These are phyloP conservation scores for Euphorbia lathyris DNA, from an alignment of 345 rosid species.

Conservation along the genomic window DNA sequence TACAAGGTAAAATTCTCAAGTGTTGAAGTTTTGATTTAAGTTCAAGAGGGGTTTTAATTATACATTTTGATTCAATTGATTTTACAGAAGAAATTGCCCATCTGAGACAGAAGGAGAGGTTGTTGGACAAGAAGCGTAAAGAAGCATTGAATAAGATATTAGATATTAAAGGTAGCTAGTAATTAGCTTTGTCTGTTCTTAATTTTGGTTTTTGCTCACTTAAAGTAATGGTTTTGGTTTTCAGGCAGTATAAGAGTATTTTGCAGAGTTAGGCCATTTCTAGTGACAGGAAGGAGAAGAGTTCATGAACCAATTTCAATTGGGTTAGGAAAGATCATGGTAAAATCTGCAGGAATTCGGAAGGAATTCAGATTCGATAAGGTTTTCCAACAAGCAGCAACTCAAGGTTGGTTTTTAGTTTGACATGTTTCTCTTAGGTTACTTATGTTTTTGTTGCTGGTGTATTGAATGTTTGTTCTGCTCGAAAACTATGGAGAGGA, in stretches of 20 bases:
- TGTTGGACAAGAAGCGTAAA: conserved; percentile 56
- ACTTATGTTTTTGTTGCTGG: conserved; percentile 8
- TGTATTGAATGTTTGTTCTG: conserved; percentile 37
- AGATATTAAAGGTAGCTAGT: conserved; percentile 64
- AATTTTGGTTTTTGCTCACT: neutral
- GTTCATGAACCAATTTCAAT: conserved; percentile 45
- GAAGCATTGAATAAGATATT: conserved; percentile 62
- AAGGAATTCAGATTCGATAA: conserved; percentile 78
- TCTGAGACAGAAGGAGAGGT: conserved; percentile 54
- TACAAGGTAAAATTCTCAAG: conserved; percentile 48
- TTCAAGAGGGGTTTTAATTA: neutral
- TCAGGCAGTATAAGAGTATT: conserved; percentile 85
- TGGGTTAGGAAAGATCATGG: conserved; percentile 42
- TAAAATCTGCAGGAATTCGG: conserved; percentile 49
- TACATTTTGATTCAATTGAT: conserved; percentile 17
- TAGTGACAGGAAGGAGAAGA: conserved; percentile 40
- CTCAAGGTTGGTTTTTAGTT: conserved; percentile 60
- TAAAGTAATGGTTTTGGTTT: conserved; percentile 21
- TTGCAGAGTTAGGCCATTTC: conserved; percentile 72
- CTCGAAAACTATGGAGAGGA: conserved; percentile 63
- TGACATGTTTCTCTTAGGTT: conserved; percentile 1
- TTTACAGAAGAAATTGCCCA: conserved; percentile 52
- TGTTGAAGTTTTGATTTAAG: neutral
- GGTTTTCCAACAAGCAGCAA: conserved; percentile 56
- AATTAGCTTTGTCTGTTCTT: conserved; percentile 5